Evolutionary conservation across 2,329 filamentous ascomycete species (phyloP).

Genomic region (Arachnomyces sp.): DNA sequence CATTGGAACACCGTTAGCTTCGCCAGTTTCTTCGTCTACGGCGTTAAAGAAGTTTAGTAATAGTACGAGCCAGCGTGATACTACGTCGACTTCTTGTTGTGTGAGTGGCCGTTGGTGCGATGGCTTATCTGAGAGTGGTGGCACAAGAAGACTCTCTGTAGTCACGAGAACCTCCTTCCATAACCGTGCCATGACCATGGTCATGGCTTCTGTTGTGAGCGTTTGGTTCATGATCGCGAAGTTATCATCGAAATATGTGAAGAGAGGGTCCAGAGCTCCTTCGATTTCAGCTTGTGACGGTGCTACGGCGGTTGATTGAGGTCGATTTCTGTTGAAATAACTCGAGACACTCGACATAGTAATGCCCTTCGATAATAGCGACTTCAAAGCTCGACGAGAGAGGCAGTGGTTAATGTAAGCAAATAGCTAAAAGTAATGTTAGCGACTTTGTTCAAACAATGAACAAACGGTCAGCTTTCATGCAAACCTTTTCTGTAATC

Average conservation of each 20-base stretch:
- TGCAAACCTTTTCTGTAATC: conserved; percentile 85
- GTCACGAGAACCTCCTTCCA: conserved; percentile 97
- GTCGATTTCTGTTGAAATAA: conserved; percentile 50
- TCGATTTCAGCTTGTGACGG: conserved; percentile 68
- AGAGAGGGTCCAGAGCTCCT: conserved; percentile 73
- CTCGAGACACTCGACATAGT: conserved; percentile 67
- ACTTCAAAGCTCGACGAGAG: conserved; percentile 70
- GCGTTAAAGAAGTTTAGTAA: conserved; percentile 95
- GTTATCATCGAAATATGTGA: conserved; percentile 95
- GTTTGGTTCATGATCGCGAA: conserved; percentile 99
- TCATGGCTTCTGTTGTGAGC: conserved; percentile 90
- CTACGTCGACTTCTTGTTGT: conserved; percentile 84
- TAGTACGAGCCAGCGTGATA: conserved; percentile 87
- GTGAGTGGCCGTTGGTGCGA: conserved; percentile 76
- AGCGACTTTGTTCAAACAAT: conserved; percentile 10
- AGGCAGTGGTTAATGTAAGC: conserved; percentile 87
- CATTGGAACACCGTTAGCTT: conserved; percentile 78
- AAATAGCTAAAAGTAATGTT: conserved; percentile 56
- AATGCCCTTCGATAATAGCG: conserved; percentile 65
- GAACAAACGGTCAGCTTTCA: neutral
- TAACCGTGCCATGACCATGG: conserved; percentile 92
- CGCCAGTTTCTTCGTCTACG: conserved; percentile 71
- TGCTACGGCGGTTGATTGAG: conserved; percentile 43
- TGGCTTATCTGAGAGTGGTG: conserved; percentile 88
- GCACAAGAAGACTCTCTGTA: conserved; percentile 82